Evolutionary conservation across 768 basidiomycete genomes (phyloP).

Genomic region (Auricularia heimuer): DNA sequence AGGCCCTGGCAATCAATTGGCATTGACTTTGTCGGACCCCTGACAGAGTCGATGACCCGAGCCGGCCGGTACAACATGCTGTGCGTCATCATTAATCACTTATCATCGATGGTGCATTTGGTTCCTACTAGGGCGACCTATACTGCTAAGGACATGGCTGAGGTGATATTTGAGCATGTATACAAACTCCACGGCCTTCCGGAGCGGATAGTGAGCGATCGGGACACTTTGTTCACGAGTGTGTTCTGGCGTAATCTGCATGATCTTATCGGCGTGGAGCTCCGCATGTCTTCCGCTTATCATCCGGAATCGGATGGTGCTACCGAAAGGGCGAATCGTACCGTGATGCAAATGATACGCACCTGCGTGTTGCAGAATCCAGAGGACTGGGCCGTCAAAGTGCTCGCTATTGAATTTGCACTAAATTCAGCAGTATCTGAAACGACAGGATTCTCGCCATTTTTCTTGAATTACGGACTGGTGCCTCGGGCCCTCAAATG

Average conservation of each 20-base stretch:
- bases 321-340: not conserved
- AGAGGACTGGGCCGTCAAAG: not conserved
- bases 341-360: not conserved
- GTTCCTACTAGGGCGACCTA: not conserved
- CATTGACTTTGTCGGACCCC: not conserved
- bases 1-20: not conserved
- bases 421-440: not conserved
- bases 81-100: not conserved
- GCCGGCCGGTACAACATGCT: not conserved
- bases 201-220: slow-evolving; percentile 28
- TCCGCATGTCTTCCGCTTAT: slow-evolving; percentile 29
- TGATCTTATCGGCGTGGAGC: not conserved
- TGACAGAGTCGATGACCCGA: not conserved
- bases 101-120: not conserved
- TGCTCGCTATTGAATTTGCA: slow-evolving; percentile 5
- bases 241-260: not conserved
- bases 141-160: not conserved
- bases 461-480: not conserved
- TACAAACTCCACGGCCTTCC: slow-evolving; percentile 33
- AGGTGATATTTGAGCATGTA: slow-evolving; percentile 20
- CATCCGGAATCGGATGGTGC: slow-evolving; percentile 26
- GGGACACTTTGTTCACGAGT: slow-evolving; percentile 20
- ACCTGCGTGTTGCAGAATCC: not conserved
- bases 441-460: not conserved
- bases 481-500: not conserved